These are phyloP conservation scores for Kwoniella europaea DNA, from an alignment of 768 basidiomycete genomes.

Conservation along the genomic window DNA sequence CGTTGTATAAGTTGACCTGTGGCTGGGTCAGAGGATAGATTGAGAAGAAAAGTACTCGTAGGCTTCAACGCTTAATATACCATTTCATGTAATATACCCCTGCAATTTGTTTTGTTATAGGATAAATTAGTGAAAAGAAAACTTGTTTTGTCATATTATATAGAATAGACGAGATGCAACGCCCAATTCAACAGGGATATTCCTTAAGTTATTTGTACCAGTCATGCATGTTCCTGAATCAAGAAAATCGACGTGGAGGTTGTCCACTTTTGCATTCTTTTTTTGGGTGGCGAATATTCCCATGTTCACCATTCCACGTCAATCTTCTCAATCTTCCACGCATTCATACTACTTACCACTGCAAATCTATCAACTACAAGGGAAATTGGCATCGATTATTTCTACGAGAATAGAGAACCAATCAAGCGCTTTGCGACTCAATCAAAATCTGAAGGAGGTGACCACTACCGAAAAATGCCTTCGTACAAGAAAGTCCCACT, in stretches of 20 bases:
- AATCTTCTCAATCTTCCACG: not conserved
- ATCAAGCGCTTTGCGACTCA: too few relatives aligned
- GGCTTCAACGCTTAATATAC: conserved; percentile 20
- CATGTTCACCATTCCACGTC: not conserved
- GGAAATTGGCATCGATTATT: too few relatives aligned
- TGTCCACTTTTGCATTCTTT: conserved; percentile 13
- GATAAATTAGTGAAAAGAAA: not conserved
- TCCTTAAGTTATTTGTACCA: not conserved
- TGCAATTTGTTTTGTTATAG: not conserved
- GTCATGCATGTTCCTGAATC: not conserved
- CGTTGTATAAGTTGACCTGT: conserved; percentile 22
- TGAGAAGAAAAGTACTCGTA: not conserved
- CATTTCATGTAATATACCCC: conserved; percentile 8
- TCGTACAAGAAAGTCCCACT: conserved; percentile 70
- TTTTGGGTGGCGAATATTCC: conserved; percentile 16
- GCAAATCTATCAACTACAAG: too few relatives aligned
- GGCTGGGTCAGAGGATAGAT: not conserved
- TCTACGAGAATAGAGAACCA: too few relatives aligned
- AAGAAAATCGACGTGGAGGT: conserved; percentile 22
- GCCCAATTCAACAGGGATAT: conserved; percentile 25
- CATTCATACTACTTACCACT: not conserved
- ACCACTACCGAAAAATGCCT: conserved; percentile 3
- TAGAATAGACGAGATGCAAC: conserved; percentile 22
- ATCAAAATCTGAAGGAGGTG: not conserved
- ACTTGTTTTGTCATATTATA: not conserved